A percentile compares a stretch with the other conserved stretches of the same genome.
Conservation (phyloP, 2,329 filamentous ascomycete genomes). For the Elsinoe batatas region DNA sequence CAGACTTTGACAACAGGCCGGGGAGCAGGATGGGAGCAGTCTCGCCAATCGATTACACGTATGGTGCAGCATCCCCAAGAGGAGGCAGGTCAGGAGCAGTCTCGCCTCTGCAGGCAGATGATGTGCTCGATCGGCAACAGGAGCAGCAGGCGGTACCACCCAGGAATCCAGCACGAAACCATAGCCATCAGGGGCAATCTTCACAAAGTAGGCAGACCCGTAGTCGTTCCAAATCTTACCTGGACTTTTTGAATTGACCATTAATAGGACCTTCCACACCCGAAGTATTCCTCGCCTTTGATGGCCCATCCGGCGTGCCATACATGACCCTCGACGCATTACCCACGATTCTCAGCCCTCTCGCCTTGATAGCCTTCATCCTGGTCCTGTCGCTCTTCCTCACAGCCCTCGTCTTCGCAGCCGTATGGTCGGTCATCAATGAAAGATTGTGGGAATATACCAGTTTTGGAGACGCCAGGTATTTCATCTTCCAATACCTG, state of each 20-base stretch:
- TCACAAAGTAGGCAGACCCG: slow-evolving; percentile 11
- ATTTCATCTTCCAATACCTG: slow-evolving; percentile 79
- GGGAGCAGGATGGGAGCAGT: slow-evolving; percentile 6
- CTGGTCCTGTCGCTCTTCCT: slow-evolving; percentile 60
- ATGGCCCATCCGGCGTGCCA: slow-evolving; percentile 20
- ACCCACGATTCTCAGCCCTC: slow-evolving; percentile 59
- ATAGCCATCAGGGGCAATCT: neutral
- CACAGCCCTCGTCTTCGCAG: slow-evolving; percentile 60
- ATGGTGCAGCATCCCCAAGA: neutral
- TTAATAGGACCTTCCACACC: slow-evolving; percentile 5
- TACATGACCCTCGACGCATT: slow-evolving; percentile 51
- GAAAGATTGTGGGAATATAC: slow-evolving; percentile 59
- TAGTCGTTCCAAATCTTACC: slow-evolving; percentile 2
- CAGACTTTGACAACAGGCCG: neutral
- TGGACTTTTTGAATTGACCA: slow-evolving; percentile 12
- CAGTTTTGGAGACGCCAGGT: slow-evolving; percentile 59
- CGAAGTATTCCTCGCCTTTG: slow-evolving; percentile 27
- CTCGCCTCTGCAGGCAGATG: neutral
- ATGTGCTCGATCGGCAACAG: neutral
- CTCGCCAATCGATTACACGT: slow-evolving; percentile 2
- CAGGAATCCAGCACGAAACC: neutral
- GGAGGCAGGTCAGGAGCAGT: neutral
- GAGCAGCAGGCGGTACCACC: slow-evolving; percentile 1
- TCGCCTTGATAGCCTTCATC: slow-evolving; percentile 52
- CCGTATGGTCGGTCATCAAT: slow-evolving; percentile 54